A percentile compares a stretch with the other conserved stretches of the same genome.
phyloP scores from a whole-genome alignment of 2,329 filamentous ascomycete species.

The Diaporthe capsici region DNA sequence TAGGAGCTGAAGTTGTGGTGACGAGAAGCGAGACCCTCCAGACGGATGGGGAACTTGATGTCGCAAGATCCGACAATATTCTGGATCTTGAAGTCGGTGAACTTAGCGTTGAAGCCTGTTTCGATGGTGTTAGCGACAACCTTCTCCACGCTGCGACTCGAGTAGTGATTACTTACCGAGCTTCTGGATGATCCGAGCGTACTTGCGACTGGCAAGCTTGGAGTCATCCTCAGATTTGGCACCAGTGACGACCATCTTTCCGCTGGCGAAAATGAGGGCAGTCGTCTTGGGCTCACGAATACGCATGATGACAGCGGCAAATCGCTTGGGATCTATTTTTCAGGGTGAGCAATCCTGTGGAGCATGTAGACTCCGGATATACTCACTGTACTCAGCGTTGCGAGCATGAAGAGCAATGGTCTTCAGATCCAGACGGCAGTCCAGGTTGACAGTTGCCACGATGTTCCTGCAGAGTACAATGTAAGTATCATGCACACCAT shows the following conservation, averaged over 20 bases:
- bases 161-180: slow-evolving; percentile 64
- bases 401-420: slow-evolving; percentile 98
- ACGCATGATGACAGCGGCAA: slow-evolving; percentile 99
- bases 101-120: slow-evolving; percentile 92
- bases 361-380: slow-evolving; percentile 35
- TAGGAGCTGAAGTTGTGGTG: slow-evolving; percentile 99
- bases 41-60: slow-evolving; percentile 98
- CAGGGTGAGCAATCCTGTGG: slow-evolving; percentile 37
- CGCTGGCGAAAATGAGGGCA: slow-evolving; percentile 95
- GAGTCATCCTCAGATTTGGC: slow-evolving; percentile 98
- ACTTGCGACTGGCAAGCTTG: slow-evolving; percentile 96
- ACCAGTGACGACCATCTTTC: slow-evolving; percentile 99
- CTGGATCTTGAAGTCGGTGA: slow-evolving; percentile 99
- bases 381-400: slow-evolving; percentile 89
- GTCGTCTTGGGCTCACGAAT: slow-evolving; percentile 99
- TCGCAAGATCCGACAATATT: slow-evolving; percentile 99
- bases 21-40: slow-evolving; percentile 94
- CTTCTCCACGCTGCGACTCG: accelerated
- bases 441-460: slow-evolving; percentile 97
- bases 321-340: slow-evolving; percentile 74
- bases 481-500: slow-evolving; percentile 68
- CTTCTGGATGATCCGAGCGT: slow-evolving; percentile 99
- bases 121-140: not conserved
- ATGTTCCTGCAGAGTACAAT: slow-evolving; percentile 84
- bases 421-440: slow-evolving; percentile 97